Base-by-base conservation (phyloP, 179 eudicot genomes). In the Corrigiola litoralis region DNA sequence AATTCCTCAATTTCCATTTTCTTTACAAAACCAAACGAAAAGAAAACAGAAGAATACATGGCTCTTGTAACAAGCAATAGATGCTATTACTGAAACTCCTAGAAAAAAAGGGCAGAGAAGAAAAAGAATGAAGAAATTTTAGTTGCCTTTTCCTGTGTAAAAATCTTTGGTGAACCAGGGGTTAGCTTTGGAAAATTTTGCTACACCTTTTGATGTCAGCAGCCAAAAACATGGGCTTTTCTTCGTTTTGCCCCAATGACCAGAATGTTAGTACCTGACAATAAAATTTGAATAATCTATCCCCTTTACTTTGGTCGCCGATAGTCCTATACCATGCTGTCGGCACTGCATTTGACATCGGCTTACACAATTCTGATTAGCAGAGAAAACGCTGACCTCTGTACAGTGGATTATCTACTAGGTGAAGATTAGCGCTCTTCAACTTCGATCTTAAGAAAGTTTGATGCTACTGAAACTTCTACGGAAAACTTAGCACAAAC, bases 401-500 rank as follows among this genome's bases (percentile, higher is more conserved):
- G 46, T 38, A 20, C 32, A 18, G 20, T 51, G 41, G 33, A 16
- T 38, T 34, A 28, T 37, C 61, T 65, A 41, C 56, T 42, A 56
- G 41, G 45, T 61, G 77, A 55, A 69, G 72, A 63, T 65, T 67
- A 54, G 60, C 70, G 72, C 58, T 74, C 78, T 72, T 79, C 82
- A 0, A 73, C 72, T 71, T 76, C 85, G 24, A 74, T 64, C 61
- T 70, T 79, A 47, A 71, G 38, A 17, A 54, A 33, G 49, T 67
- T 74, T 17, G 70, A 63, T 29, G 68, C 66, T 37, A 70, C 73
- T 31, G 50, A 54, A 47, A 84, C 81, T 32, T 84, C 70, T 29
- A 78, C 73, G n/a, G 75, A 32, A 74, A 87, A 87, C 18, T 69
- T 76, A 12, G 95, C 84, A 46, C 73, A 82, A 31, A 90, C 97